Conservation (phyloP, 1,284 basidiomycete genomes). For the Pseudozyma tsukubaensis region DNA sequence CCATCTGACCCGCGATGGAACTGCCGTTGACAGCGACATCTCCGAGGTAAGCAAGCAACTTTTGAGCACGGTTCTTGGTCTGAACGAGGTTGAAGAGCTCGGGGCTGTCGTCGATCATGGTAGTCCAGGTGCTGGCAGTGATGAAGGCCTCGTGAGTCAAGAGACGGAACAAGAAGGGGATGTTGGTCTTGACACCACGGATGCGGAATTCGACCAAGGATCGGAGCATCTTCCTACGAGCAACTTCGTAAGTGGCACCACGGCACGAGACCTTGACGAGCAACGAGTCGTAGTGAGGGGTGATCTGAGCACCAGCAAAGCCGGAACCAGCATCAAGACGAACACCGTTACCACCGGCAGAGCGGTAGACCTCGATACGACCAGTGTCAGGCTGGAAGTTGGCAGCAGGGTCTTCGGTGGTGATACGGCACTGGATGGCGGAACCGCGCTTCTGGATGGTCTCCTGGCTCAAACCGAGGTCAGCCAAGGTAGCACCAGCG, state of each 20-base stretch:
- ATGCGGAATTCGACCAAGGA: conserved; percentile 99
- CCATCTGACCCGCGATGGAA: conserved; percentile 90
- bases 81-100: conserved; percentile 98
- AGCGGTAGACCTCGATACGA: conserved; percentile 98
- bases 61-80: conserved; percentile 98
- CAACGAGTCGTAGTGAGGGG: conserved; percentile 97
- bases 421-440: conserved; percentile 98
- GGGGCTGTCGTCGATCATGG: conserved; percentile 92
- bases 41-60: conserved; percentile 94
- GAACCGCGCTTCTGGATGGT: conserved; percentile 95
- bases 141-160: conserved; percentile 98
- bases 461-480: conserved; percentile 96
- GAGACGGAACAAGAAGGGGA: conserved; percentile 97
- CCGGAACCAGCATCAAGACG: conserved; percentile 96
- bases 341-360: conserved; percentile 98
- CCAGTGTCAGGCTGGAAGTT: conserved; percentile 98
- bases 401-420: conserved; percentile 93
- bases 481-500: conserved; percentile 91
- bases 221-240: conserved; percentile 97
- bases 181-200: conserved; percentile 95
- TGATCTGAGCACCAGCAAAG: conserved; percentile 99
- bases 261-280: conserved; percentile 96
- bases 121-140: conserved; percentile 92
- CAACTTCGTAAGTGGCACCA: conserved; percentile 98
- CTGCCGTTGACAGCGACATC: conserved; percentile 98